phyloP scores from a whole-genome alignment of 2,329 filamentous ascomycete genomes.

The Cordyceps cateniannulata region DNA sequence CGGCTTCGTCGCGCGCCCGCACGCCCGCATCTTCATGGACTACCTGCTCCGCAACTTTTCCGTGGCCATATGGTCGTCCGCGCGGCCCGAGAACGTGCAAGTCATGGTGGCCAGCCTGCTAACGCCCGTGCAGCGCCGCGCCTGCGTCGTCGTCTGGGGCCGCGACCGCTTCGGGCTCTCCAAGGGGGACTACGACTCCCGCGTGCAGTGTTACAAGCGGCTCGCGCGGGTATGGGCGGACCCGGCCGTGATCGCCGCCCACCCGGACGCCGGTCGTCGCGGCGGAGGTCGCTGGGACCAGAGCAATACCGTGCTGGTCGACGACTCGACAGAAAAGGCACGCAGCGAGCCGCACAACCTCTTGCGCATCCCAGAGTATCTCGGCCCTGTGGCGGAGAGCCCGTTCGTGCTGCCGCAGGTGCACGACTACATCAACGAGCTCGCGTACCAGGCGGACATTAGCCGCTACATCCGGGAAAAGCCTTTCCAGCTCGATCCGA shows the following conservation, averaged over 20 bases:
- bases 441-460: slow-evolving; percentile 51
- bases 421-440: slow-evolving; percentile 53
- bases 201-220: slow-evolving; percentile 86
- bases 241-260: slow-evolving; percentile 33
- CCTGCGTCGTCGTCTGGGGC: slow-evolving; percentile 67
- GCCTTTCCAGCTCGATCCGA: slow-evolving; percentile 40
- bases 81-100: slow-evolving; percentile 64
- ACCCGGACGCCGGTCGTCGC: slow-evolving; percentile 34
- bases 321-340: slow-evolving; percentile 78
- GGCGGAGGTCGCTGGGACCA: slow-evolving; percentile 58
- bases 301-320: slow-evolving; percentile 81
- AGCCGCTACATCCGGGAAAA: slow-evolving; percentile 50
- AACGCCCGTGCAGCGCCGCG: slow-evolving; percentile 38
- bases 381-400: slow-evolving; percentile 35
- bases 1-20: slow-evolving; percentile 59
- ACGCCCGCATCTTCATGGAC: slow-evolving; percentile 60
- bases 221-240: slow-evolving; percentile 66
- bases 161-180: slow-evolving; percentile 70
- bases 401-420: slow-evolving; percentile 48
- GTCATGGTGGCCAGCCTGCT: slow-evolving; percentile 63
- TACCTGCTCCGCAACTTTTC: slow-evolving; percentile 69
- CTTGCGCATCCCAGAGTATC: slow-evolving; percentile 73
- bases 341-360: slow-evolving; percentile 78
- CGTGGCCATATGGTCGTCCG: slow-evolving; percentile 89
- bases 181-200: slow-evolving; percentile 54